A percentile compares a stretch with the other conserved stretches of the same genome.
These are phyloP conservation scores for Emiliania huxleyi DNA, from an alignment of 78 protist genomes.

Conservation along the genomic window DNA sequence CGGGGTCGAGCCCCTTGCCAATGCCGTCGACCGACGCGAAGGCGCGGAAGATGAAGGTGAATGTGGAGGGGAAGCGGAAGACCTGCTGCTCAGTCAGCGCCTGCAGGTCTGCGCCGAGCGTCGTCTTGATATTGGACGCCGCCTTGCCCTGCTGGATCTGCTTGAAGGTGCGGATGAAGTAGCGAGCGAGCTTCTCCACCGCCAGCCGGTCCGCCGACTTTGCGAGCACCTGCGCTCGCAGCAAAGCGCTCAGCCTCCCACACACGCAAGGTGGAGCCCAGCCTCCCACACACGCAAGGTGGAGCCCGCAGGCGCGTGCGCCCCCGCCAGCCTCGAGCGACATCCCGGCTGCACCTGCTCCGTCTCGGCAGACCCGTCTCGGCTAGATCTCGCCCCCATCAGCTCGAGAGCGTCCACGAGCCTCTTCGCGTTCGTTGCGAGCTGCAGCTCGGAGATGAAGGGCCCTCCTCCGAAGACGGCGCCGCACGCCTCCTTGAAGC, in stretches of 20 bases:
- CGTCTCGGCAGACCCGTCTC: too few relatives aligned
- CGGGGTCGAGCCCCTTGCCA: neutral
- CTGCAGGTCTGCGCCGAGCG: slow-evolving; percentile 14
- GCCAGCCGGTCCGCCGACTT: neutral
- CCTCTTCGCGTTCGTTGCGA: neutral
- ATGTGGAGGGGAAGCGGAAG: slow-evolving; percentile 33
- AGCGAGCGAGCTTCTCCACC: slow-evolving; percentile 16
- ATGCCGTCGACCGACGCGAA: slow-evolving; percentile 38
- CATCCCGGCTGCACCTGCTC: too few relatives aligned
- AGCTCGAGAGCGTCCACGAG: neutral
- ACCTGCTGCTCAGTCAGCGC: neutral
- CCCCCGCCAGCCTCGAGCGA: too few relatives aligned
- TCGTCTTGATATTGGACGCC: neutral
- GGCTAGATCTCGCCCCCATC: too few relatives aligned
- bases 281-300: too few relatives aligned
- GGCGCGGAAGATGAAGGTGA: slow-evolving; percentile 35
- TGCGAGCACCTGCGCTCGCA: too few relatives aligned
- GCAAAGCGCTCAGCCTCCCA: too few relatives aligned
- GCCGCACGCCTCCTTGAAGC: neutral
- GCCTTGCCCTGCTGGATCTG: neutral
- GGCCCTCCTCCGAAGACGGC: slow-evolving; percentile 14
- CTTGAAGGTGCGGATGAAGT: slow-evolving; percentile 14
- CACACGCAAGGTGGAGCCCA: too few relatives aligned
- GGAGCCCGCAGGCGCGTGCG: too few relatives aligned
- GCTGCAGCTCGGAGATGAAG: neutral